Base-by-base conservation (phyloP, 495 filamentous ascomycete species). In the Tuber calosporum region DNA sequence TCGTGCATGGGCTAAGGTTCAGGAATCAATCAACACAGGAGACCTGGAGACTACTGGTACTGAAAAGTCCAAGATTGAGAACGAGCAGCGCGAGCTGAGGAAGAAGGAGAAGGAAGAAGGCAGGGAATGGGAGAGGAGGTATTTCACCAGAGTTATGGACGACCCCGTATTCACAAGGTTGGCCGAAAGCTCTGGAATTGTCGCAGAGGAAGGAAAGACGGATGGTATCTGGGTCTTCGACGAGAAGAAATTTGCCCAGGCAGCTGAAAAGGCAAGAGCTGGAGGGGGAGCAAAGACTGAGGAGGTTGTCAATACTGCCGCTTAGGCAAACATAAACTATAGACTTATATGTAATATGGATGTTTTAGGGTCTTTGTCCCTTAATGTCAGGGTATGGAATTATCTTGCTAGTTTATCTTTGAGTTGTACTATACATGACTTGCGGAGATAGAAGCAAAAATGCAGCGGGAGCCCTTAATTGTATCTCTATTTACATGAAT, bases 31-130 rank as follows among this genome's bases (percentile, higher is more conserved):
- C 73, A 83, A 86, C 36, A 88, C 87, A 71, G 90, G 92, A 66
- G 92, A 99, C 80, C 91, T 97, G 86, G 92, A 97, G 71, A 85
- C 86, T 17, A 91, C 92, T 8, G 88, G 89, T 5, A 77, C 80
- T 7, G 90, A 94, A 84, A 99, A 99, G 84, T 86, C 86, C 48
- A 91, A 93, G 82, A 97, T 99, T 75, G 95, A 99, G 83, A 93
- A 92, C 72, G 88, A 89, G 40, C 96, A 99, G 84, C 89, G 95
- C 11, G 91, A 93, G 77, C 82, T 94, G 84, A 89, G 95, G 76
- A 91, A 89, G 82, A 86, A 86, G 79, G 95, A 99, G 83, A 90
- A 90, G 83, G 86, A 87, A 19, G 91, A 94, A 79, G 89, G 90
- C 43, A 85, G 87, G 58, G 89, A 91, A 74, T 99, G 94, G 92